Evolutionary conservation across 2,329 filamentous ascomycete species (phyloP), one percentile per base, ranked within the genome.

Genomic region (Juglanconis sp.): DNA sequence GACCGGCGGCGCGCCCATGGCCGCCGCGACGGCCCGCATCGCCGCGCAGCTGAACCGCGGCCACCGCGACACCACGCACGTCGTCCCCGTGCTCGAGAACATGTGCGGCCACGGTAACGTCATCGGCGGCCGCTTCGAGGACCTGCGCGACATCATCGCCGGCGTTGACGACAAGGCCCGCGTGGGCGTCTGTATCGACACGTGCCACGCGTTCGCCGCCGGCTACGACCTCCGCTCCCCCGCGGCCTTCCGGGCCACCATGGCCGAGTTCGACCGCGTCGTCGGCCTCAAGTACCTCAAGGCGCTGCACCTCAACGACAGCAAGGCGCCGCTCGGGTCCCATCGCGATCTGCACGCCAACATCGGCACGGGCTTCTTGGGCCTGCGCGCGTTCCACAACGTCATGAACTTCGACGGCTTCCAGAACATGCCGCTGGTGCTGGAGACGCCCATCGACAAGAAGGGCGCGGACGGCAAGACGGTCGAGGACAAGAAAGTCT

Each of bases 101-200:
- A 98, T 98, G 93, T 95, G 94, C 1, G 91, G 92, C 3, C 84
- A 86, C 57, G 93, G 93, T 55, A 96, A 95, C 68, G 88, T 96
- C 4, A 86, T 99, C 55, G 95, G 95, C 35, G 88, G 87, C 15
- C 87, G 83, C 1, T 96, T 96, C 72, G 87, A 93, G 71, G 94
- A 99, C 68, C 82, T 99, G 51, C 82, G 88, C 11, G 90, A 92
- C 68, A 91, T 97, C 65, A 96, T 99, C 66, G 82, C 82, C 13
- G 80, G 87, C 8, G 85, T 98, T 31, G 83, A 92, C 30, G 86
- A 96, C 72, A 96, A 96, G 76, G 73, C 79, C 48, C 87, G 95
- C 36, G 88, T 99, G 2, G 95, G 94, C 50, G 92, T 99, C 17
- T 99, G 95, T 74, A 86, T 99, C 59, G 95, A 99, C 72, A 99